Evolutionary conservation across 331 rosid genomes (phyloP).

Genomic region (Acacia pycnantha): DNA sequence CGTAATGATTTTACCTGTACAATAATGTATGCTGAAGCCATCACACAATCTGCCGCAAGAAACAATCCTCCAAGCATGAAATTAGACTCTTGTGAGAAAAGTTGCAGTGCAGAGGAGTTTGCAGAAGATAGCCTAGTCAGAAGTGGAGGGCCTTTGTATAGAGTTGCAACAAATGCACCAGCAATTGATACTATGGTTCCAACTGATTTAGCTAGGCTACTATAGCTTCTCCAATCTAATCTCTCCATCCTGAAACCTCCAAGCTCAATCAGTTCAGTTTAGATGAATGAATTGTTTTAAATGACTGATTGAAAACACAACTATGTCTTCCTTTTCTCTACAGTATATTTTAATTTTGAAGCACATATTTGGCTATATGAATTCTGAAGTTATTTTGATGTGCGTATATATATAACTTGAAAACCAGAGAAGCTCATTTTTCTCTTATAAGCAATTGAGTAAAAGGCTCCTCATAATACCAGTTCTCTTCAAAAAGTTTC

Average conservation of each 20-base stretch:
- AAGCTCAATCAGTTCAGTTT: conserved; percentile 21
- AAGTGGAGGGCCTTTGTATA: conserved; percentile 73
- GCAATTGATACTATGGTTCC: conserved; percentile 67
- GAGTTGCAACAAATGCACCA: conserved; percentile 76
- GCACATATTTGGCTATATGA: background rate
- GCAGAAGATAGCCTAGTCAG: conserved; percentile 38
- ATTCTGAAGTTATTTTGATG: background rate
- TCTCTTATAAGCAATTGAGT: background rate
- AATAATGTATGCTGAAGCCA: conserved; percentile 52
- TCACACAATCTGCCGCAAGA: conserved; percentile 53
- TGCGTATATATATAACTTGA: background rate
- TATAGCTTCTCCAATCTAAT: conserved; percentile 57
- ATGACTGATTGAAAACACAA: conserved; percentile 11
- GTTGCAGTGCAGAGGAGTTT: conserved; percentile 32
- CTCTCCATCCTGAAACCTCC: conserved; percentile 66
- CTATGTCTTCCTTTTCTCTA: background rate
- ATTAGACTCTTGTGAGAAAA: conserved; percentile 48
- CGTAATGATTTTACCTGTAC: conserved; percentile 54
- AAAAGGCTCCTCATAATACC: background rate
- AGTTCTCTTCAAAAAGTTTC: background rate
- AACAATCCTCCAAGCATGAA: conserved; percentile 69
- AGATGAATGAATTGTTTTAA: background rate
- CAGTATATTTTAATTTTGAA: background rate
- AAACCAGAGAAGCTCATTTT: background rate
- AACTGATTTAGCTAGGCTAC: conserved; percentile 55